Evolutionary conservation across 164 flowering plant species (phyloP).

Genomic region (Sedum album): DNA sequence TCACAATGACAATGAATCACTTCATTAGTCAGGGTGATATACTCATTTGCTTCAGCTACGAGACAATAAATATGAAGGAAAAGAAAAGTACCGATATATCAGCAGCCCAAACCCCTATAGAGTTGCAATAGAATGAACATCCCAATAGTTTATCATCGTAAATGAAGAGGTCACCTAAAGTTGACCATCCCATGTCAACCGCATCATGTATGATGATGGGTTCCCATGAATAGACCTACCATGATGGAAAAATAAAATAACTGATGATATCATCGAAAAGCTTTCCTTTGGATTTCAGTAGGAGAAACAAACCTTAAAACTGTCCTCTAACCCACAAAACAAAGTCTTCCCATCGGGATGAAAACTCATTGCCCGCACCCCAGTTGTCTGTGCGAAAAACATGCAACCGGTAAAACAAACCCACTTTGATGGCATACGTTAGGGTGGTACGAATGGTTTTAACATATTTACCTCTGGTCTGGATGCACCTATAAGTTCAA

Average conservation of each 20-base stretch:
- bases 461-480: constrained; percentile 52
- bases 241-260: constrained; percentile 8
- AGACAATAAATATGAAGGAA: background rate
- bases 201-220: constrained; percentile 76
- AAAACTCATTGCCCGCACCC: constrained; percentile 64
- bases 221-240: constrained; percentile 88
- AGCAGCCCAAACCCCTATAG: constrained; percentile 78
- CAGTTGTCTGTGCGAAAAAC: constrained; percentile 44
- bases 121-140: constrained; percentile 59
- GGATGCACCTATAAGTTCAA: constrained; percentile 67
- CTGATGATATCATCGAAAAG: background rate
- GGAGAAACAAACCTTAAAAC: constrained; percentile 51
- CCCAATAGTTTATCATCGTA: constrained; percentile 72
- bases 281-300: background rate
- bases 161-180: constrained; percentile 65
- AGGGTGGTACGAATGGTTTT: background rate
- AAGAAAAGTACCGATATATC: constrained; percentile 43
- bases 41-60: background rate
- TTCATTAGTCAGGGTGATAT: background rate
- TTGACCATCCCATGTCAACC: constrained; percentile 84
- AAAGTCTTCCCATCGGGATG: constrained; percentile 87
- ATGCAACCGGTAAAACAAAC: background rate
- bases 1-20: background rate
- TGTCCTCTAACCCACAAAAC: constrained; percentile 68
- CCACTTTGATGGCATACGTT: background rate